phyloP scores from a whole-genome alignment of 2,329 filamentous ascomycete genomes.

The Microsporum audouinii region DNA sequence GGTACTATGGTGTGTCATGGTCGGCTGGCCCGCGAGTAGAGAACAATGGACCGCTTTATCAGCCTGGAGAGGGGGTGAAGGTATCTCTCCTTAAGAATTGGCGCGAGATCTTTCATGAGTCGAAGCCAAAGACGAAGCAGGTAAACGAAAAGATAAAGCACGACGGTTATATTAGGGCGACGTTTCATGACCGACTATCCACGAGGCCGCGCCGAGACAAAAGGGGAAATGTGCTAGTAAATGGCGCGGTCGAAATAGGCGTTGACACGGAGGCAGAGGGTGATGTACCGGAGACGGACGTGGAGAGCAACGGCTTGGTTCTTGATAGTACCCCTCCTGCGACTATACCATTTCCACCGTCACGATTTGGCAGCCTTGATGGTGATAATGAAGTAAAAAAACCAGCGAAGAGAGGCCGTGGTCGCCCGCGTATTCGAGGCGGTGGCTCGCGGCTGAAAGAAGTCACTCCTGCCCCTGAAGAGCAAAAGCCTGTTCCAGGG shows the following conservation, averaged over 20 bases:
- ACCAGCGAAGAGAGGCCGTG: not conserved
- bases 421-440: not conserved
- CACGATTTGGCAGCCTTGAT: not conserved
- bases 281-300: not conserved
- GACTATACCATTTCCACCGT: constrained; percentile 4
- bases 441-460: constrained; percentile 5
- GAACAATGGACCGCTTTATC: constrained; percentile 21
- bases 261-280: not conserved
- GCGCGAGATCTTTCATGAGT: constrained; percentile 33
- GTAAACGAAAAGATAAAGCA: not conserved
- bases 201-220: not conserved
- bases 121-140: constrained; percentile 16
- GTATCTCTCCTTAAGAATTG: constrained; percentile 38
- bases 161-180: not conserved
- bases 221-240: not conserved
- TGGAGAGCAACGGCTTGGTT: not conserved
- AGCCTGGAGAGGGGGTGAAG: constrained; percentile 31
- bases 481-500: not conserved
- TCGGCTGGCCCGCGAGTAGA: constrained; percentile 26
- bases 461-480: not conserved
- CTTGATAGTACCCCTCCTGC: not conserved
- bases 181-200: not conserved
- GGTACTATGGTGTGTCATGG: constrained; percentile 34
- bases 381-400: not conserved
- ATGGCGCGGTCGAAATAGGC: not conserved